These are phyloP conservation scores for Ascochyta pisi DNA, from an alignment of 2,329 filamentous ascomycete genomes.

Conservation along the genomic window DNA sequence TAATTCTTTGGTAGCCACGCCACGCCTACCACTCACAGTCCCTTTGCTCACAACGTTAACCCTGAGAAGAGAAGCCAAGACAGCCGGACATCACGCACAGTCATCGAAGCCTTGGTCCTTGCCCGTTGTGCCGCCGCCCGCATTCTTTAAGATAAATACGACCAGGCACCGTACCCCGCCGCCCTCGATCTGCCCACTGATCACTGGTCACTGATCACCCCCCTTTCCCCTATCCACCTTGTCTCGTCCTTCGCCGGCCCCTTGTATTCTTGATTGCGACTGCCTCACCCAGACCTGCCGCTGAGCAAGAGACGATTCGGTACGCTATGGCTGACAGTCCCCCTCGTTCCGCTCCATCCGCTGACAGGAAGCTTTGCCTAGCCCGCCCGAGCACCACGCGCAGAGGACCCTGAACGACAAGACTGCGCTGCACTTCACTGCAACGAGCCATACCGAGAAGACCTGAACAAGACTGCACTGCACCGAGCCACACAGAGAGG, in stretches of 20 bases:
- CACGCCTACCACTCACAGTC: constrained; percentile 6
- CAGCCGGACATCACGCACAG: constrained; percentile 10
- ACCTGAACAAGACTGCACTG: too few relatives aligned
- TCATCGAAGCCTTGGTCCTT: constrained; percentile 10
- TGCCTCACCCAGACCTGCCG: constrained; percentile 2
- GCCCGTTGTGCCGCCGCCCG: constrained; percentile 9
- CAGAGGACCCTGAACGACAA: constrained; percentile 17
- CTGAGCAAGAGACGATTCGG: constrained; percentile 23
- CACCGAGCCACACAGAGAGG: too few relatives aligned
- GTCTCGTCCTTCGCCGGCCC: constrained; percentile 27
- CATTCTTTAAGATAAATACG: constrained; percentile 12
- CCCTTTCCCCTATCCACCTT: constrained; percentile 15
- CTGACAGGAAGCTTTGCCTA: constrained; percentile 28
- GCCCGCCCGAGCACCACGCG: constrained; percentile 13
- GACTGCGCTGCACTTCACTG: background rate
- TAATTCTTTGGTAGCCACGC: constrained; percentile 3
- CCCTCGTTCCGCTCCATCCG: constrained; percentile 5
- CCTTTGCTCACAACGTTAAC: constrained; percentile 11
- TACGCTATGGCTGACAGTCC: constrained; percentile 21
- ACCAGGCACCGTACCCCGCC: constrained; percentile 7
- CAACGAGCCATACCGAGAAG: too few relatives aligned
- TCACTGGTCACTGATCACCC: background rate
- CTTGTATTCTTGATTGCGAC: constrained; percentile 19
- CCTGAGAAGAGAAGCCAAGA: constrained; percentile 16
- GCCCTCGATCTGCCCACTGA: constrained; percentile 9